Conservation (phyloP, 306 rosid species). For the Fragaria iinumae region DNA sequence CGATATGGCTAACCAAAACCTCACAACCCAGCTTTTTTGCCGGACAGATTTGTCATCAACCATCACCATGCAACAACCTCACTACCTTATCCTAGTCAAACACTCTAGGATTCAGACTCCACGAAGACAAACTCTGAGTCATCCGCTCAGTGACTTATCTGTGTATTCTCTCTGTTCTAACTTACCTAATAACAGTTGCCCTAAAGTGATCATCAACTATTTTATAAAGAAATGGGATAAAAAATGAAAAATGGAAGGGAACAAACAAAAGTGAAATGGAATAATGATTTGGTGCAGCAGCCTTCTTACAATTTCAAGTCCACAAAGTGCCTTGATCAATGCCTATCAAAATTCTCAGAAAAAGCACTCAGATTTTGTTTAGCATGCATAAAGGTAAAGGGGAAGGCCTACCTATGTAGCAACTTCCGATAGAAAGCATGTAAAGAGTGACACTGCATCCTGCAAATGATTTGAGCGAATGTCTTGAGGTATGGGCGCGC, state of each 20-base stretch:
- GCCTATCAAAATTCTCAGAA: neutral
- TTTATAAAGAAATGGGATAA: neutral
- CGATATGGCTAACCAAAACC: neutral
- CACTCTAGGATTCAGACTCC: neutral
- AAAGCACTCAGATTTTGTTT: neutral
- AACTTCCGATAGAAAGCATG: conserved; percentile 72
- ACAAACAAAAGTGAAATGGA: neutral
- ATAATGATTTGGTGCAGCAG: neutral
- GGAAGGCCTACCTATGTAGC: conserved; percentile 35
- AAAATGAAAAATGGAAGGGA: neutral
- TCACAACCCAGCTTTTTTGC: neutral
- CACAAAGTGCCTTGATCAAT: neutral
- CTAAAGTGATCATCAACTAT: neutral
- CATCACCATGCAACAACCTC: neutral
- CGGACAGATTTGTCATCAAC: neutral
- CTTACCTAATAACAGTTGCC: neutral
- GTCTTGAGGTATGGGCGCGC: conserved; percentile 83
- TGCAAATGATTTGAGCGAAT: conserved; percentile 74
- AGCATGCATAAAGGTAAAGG: neutral
- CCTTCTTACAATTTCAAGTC: neutral
- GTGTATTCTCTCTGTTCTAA: neutral
- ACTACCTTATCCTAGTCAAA: neutral
- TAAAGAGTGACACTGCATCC: conserved; percentile 72
- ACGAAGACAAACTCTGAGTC: neutral
- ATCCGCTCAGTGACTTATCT: neutral